Base-by-base conservation (phyloP, 768 basidiomycete species). In the Panus rudis region DNA sequence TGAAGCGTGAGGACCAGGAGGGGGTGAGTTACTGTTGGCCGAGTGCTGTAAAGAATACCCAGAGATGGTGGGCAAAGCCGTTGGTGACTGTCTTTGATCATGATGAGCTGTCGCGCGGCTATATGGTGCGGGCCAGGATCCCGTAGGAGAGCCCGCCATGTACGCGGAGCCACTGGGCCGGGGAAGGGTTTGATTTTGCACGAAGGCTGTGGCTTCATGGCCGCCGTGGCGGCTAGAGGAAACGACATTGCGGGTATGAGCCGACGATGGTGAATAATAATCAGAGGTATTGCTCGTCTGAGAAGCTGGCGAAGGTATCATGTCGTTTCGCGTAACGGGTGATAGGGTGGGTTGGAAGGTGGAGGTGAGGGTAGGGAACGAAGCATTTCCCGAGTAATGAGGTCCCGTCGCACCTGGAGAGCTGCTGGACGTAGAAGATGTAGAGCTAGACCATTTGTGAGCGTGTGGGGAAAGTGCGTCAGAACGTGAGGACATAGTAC, bases 361-460 rank as follows among this genome's bases (percentile, higher is more conserved):
- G 7, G 77, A 68, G 48, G 60, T 77, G 28, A 79, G 67, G 13
- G 79, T 80, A 31, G 75, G 72, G 55, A 81, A 72, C 39, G 51
- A 32, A 17, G 52, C 11, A 33, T 34, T 21, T 27, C 37, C 11
- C 7, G n/a, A 17, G 46, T 51, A 47, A 20, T 51, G 52, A 14
- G 51, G 33, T 20, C 47, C 43, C 14, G 50, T 48, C 13, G 52
- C 48, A 39, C 43, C 45, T 28, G 44, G 41, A n/a, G 51, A 51
- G 41, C 47, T 46, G 46, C 49, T 56, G 8, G 55, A 54, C 12
- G 51, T 54, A 4, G 54, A 48, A 2, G 48, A 48, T 33, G 56
- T 41, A 21, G 49, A 51, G 43, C 51, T 54, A 24, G 53, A 51
- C 58, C 58, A 59, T 16, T 41, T 25, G 4, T 49, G 50, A 3